Conservation (phyloP, 345 rosid species). For the Angophora floribunda region DNA sequence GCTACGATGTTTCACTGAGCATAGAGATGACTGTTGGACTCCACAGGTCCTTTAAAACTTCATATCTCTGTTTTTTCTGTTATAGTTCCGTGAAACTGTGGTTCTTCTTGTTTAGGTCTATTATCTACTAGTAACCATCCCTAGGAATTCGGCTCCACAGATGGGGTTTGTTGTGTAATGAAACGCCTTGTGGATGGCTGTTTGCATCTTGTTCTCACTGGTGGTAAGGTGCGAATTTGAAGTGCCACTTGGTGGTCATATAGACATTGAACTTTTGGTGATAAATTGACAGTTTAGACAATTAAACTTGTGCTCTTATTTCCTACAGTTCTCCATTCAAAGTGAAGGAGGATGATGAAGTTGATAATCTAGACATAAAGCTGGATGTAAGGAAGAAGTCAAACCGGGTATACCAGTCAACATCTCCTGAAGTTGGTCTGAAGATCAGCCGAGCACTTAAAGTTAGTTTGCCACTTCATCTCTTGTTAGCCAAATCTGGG, state of each 20-base stretch:
- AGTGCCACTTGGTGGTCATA: not conserved
- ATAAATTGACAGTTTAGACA: not conserved
- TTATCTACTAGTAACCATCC: not conserved
- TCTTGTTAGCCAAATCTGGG: not conserved
- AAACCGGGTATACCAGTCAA: not conserved
- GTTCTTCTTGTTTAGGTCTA: not conserved
- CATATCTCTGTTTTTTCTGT: not conserved
- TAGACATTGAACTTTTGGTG: not conserved
- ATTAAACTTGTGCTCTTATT: not conserved
- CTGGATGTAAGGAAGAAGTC: constrained; percentile 5
- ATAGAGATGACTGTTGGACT: not conserved
- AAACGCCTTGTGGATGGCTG: not conserved
- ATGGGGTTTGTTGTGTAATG: not conserved
- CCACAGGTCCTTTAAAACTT: not conserved
- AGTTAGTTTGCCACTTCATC: not conserved
- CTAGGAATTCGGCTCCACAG: not conserved
- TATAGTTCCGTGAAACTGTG: not conserved
- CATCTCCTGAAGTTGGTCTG: constrained; percentile 11
- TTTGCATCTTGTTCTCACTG: not conserved
- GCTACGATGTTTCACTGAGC: not conserved
- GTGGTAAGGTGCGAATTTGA: not conserved
- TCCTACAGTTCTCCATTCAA: constrained; percentile 7
- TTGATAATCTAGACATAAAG: constrained; percentile 12
- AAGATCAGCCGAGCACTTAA: constrained; percentile 13
- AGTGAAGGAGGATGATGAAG: constrained; percentile 10